Base-by-base conservation (phyloP, 176 grass and related monocot genomes). In the Juncus effusus region DNA sequence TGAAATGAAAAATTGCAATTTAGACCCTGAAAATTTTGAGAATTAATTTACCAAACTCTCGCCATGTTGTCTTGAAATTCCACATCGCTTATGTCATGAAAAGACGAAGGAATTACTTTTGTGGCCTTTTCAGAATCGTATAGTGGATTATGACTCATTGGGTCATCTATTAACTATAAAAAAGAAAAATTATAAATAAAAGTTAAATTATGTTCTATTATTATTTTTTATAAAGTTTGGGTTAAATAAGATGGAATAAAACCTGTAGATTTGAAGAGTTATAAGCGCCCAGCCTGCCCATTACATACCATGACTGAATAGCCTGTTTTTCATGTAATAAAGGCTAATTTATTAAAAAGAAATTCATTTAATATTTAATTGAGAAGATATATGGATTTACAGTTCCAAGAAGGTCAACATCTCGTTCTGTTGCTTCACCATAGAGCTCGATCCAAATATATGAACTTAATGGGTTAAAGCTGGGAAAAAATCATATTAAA, bases 241-340 rank as follows among this genome's bases (percentile, higher is more conserved):
- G 44, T 64, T 16, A 12, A 68, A 80, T 40, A 64, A 36, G 40
- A 61, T 71, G 13, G 73, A 78, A 61, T 5, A 54, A 42, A 76
- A 96, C 92, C 92, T 91, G 92, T 69, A 96, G 81, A 91, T 96
- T 96, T 44, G 84, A 85, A 80, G 87, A 91, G 64, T 96, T 91
- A 67, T 81, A 88, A 79, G 84, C 82, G 67, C 92, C 92, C 69
- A 91, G 67, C 6, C 92, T 90, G 75, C 92, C 92, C 87, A 96
- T 86, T 63, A 91, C 92, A 64, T 96, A 91, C 92, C 87, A 96
- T 76, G 92, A 83, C 38, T 96, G 87, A 75, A 96, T 85, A 19
- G 85, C 84, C 92, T 96, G 82, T 51, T 10, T 44, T 4, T 47
- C 0, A 0, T 39, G 58, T 47, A 47, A 28, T 28, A 28, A 28